Base-by-base conservation (phyloP, 129 eudicot species). In the Helichrysum umbraculigerum region DNA sequence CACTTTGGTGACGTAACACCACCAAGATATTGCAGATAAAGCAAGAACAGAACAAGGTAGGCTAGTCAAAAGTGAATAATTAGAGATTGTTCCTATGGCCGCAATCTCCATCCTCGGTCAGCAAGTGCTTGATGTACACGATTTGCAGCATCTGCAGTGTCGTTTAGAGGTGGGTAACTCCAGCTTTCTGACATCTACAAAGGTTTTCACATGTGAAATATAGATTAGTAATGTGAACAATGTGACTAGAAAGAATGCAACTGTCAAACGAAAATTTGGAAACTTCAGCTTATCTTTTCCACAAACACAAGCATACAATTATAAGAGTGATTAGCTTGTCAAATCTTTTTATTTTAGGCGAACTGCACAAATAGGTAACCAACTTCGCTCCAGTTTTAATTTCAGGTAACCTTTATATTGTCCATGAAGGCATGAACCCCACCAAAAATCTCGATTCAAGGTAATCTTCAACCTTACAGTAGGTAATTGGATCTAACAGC, bases 131-230 rank as follows among this genome's bases (percentile, higher is more conserved):
- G 84, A 62, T 75, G 97, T 50, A 91, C 92, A 62, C 87, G 92
- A 30, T 76, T 85, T 37, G 96, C 98, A 71, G 96, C 98, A 71
- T 88, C 97, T 15, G 93, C 96, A 22, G 98, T 91, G 82, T 94
- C 98, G 42, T 87, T 91, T 12, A 94, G 81, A 9, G 97, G 98
- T 7, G 98, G 98, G 70, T 94, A 94, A 80, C 98, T 91, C 98
- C 98, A 94, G 83, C 85, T 88, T 71, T 90, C 97, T 70, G 97
- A 85, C 82, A 94, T 82, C 98, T 93, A 82, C 65, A 78, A 25
- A 58, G 70, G 33, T 57, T 70, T 78, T 63, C 44, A 67, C 20
- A 52, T 6, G 50, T 59, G 20, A 72, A 51, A 34, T 37, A 14
- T 25, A 37, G 22, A 17, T 67, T 25, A 70, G 9, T 72, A 35